Evolutionary conservation across 192 early-diverging fungal species (phyloP).

Genomic region (Podila minutissima): DNA sequence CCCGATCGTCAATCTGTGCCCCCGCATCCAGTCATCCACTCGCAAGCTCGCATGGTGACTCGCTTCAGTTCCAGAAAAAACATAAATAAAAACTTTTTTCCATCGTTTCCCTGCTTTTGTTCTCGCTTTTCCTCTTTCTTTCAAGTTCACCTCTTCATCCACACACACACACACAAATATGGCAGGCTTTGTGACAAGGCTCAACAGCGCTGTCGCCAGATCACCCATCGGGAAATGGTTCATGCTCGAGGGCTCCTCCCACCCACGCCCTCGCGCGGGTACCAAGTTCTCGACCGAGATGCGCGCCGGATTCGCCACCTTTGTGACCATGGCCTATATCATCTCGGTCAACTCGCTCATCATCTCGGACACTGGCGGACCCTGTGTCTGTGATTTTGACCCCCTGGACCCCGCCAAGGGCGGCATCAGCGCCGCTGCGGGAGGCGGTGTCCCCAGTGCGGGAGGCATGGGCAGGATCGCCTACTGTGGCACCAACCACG

Average conservation of each 20-base stretch:
- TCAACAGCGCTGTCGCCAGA: conserved; percentile 67
- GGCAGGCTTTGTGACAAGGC: conserved; percentile 60
- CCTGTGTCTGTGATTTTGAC: conserved; percentile 75
- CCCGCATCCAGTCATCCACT: too few species aligned
- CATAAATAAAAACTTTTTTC: neutral
- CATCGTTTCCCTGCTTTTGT: neutral
- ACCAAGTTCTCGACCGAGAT: conserved; percentile 72
- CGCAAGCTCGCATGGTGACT: too few species aligned
- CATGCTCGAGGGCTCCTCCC: conserved; percentile 75
- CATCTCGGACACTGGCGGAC: conserved; percentile 79
- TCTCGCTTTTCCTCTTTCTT: neutral
- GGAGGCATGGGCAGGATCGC: conserved; percentile 23
- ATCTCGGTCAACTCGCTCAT: conserved; percentile 80
- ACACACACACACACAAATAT: neutral
- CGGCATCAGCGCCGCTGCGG: conserved; percentile 1
- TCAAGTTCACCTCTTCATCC: neutral
- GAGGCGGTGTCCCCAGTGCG: neutral
- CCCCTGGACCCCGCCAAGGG: conserved; percentile 65
- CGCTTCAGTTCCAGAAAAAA: too few species aligned
- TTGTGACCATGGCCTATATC: conserved; percentile 80
- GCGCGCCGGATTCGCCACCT: conserved; percentile 71
- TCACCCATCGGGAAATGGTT: conserved; percentile 72
- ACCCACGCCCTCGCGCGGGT: conserved; percentile 61
- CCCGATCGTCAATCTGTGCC: too few species aligned
- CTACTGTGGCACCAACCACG: conserved; percentile 33